Conservation (phyloP, 805 yeast species). For the Suhomyces sp. region DNA sequence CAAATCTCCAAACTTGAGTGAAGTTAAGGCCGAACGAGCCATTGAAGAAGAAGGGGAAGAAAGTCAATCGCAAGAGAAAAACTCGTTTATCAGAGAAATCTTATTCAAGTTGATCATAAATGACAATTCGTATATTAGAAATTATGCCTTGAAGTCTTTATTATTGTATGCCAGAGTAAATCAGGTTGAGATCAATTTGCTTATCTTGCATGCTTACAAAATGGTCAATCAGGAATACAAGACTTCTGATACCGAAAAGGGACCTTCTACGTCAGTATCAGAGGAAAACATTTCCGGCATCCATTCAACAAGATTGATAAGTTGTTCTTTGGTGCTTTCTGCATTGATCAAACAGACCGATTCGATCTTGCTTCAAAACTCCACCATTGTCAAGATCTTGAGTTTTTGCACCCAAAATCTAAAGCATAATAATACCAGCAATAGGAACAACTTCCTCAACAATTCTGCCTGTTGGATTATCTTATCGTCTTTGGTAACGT, state of each 20-base stretch:
- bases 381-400: slow-evolving; percentile 39
- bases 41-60: slow-evolving; percentile 18
- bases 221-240: slow-evolving; percentile 29
- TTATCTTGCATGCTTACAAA: slow-evolving; percentile 31
- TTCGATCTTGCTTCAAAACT: slow-evolving; percentile 32
- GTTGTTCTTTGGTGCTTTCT: slow-evolving; percentile 36
- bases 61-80: slow-evolving; percentile 13
- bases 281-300: slow-evolving; percentile 19
- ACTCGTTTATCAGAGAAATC: slow-evolving; percentile 27
- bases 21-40: slow-evolving; percentile 13
- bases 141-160: slow-evolving; percentile 32
- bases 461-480: slow-evolving; percentile 41
- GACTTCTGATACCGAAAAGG: slow-evolving; percentile 7
- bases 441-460: slow-evolving; percentile 19
- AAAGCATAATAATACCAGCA: slow-evolving; percentile 31
- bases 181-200: slow-evolving; percentile 33
- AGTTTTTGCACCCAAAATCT: slow-evolving; percentile 46
- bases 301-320: slow-evolving; percentile 22
- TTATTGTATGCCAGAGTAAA: slow-evolving; percentile 28
- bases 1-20: slow-evolving; percentile 4
- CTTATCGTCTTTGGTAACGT: slow-evolving; percentile 39
- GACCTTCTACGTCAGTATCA: slow-evolving; percentile 3
- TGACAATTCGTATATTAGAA: slow-evolving; percentile 32
- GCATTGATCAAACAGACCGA: slow-evolving; percentile 36
- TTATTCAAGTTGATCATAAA: slow-evolving; percentile 33